Evolutionary conservation across 345 rosid species (phyloP), one percentile per base, ranked within the genome.

Genomic region (Erucastrum elatum): DNA sequence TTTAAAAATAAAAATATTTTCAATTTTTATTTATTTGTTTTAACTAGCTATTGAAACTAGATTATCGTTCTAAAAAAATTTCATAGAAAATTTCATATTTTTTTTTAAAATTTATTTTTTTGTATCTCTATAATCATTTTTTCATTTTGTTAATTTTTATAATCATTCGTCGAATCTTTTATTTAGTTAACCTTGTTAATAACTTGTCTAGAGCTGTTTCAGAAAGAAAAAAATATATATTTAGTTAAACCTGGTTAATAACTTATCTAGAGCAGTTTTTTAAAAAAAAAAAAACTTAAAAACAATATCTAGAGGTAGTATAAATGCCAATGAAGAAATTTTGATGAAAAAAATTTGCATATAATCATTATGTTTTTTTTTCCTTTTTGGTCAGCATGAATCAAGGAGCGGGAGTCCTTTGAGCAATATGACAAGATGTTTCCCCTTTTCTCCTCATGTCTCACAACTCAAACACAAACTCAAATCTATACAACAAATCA

Each of bases 401-500:
- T 68, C 25, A 61, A 44, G 74, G 69, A 76, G 53, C 33, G 0
- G 58, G 70, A 77, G 31, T 29, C 16, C 39, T 34, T 70, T 77
- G 9, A 46, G 21, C 29, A 76, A 49, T 6, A 70, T 44, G 67
- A 72, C 53, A 53, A 53, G 76, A 39, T 44, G 77, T 72, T 39
- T 72, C 69, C 4, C 6, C 21, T 67, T 79, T 61, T 33, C 70
- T 67, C 53, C 53, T 46, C 12, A 13, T 46, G 53, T 46, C 53
- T 46, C 53, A 46, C 4, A 46, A 46, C 53, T 37, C 53, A 13
- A 46, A 46, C 77, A 58, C 77, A 66, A 61, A 67, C 66, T 74
- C 74, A 68, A 79, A 74, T 67, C 82, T 79, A 79, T 79, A 79
- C 75, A 74, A 68, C 66, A 79, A 79, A 79, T 79, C 65, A 69